Percentiles rank a stretch among this genome's conserved stretches.
These are phyloP conservation scores for Sutorius australiensis DNA, from an alignment of 768 basidiomycete species.

Conservation along the genomic window DNA sequence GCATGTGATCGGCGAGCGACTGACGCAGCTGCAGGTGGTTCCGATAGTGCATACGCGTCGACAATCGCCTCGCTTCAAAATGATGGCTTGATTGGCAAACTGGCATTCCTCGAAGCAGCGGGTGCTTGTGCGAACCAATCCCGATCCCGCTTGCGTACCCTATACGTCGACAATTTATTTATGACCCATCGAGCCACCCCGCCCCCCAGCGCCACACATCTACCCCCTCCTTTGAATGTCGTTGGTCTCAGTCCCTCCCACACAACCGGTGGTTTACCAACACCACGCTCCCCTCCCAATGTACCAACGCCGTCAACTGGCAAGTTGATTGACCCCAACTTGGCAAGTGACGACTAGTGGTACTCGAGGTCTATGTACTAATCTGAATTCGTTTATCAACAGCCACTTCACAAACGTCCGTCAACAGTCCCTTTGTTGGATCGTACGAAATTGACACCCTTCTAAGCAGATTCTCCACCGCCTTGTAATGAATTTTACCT, in stretches of 20 bases:
- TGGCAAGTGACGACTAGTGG: conserved; percentile 40
- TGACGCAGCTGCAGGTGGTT: conserved; percentile 43
- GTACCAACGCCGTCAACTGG: conserved; percentile 22
- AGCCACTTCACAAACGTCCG: conserved; percentile 80
- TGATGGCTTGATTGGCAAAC: conserved; percentile 62
- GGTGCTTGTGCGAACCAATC: conserved; percentile 41
- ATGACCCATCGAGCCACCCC: conserved; percentile 30
- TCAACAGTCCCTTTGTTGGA: conserved; percentile 13
- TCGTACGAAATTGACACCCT: conserved; percentile 2
- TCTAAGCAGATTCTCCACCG: conserved; percentile 63
- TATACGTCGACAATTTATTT: conserved; percentile 52
- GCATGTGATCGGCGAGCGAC: not conserved
- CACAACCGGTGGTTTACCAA: conserved; percentile 59
- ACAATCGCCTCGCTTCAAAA: conserved; percentile 54
- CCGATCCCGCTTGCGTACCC: conserved; percentile 48
- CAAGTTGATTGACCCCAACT: conserved; percentile 55
- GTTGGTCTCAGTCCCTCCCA: conserved; percentile 38
- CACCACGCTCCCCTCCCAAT: conserved; percentile 58
- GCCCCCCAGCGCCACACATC: conserved; percentile 27
- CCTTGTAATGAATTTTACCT: conserved; percentile 85
- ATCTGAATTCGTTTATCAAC: conserved; percentile 3
- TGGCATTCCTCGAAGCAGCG: conserved; percentile 57
- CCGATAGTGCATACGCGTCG: conserved; percentile 52
- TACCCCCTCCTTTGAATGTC: conserved; percentile 47
- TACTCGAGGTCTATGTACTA: conserved; percentile 1